Evolutionary conservation across 768 basidiomycete species (phyloP), one percentile per base, ranked within the genome.

Genomic region (Neoboletus subvelutipes): DNA sequence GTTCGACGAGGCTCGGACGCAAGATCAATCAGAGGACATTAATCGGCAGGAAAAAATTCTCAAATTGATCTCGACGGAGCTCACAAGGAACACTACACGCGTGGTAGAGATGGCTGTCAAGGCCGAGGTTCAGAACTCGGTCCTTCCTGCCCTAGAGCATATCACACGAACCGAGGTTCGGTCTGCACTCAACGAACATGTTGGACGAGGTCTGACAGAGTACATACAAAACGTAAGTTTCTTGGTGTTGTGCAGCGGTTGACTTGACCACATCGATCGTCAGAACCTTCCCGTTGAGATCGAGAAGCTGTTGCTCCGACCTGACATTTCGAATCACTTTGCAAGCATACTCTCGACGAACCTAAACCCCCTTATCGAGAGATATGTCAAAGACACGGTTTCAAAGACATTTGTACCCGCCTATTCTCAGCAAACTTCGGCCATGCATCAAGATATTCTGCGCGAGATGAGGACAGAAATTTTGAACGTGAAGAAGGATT

Each of bases 101-200:
- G 89, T 93, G 47, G 92, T 94, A 43, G 92, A 94, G 75, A 81
- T 88, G 80, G 92, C 91, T 15, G 88, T 94, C 66, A 92, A 92
- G 76, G 79, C 76, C 51, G 92, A 93, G 68, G 87, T 94, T 17
- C 90, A 90, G 68, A 87, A 80, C 64, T 91, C 90, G 0, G 89
- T 94, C 13, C 77, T 93, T 20, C 92, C 92, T 5, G 83, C 90
- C 9, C 77, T 94, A 34, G 90, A 92, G 70, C 85, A 76, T 52
- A 90, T 93, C 68, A 93, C 90, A 10, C 88, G 85, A 73, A 83
- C 73, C 49, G 92, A 94, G 71, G 88, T 95, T 53, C 87, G 86
- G 71, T 73, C 82, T 5, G 90, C 88, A 12, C 77, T 94, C 59
- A 88, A 86, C 63, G 86, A 86, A 56, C 90, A 92, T 65, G 82